These are phyloP conservation scores for Leishmania tarentolae DNA, from an alignment of 208 protist species.

Conservation along the genomic window DNA sequence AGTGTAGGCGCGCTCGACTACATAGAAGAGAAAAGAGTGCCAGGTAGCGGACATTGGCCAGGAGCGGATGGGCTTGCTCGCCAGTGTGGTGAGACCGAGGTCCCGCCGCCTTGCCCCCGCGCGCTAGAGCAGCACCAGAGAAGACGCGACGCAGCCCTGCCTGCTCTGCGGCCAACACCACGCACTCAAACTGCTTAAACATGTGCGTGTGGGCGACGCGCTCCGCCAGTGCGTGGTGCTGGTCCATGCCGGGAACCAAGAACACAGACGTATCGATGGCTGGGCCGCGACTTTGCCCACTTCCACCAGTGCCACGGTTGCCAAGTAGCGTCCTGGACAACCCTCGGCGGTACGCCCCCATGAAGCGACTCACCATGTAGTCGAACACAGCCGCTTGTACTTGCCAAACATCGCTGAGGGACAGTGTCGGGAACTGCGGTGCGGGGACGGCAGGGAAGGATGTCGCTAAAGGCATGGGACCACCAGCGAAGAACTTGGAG, in stretches of 20 bases:
- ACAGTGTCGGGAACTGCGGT: constrained; percentile 12
- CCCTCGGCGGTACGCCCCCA: constrained; percentile 28
- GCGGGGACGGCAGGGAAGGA: not conserved
- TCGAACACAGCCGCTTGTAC: constrained; percentile 23
- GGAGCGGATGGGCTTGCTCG: not conserved
- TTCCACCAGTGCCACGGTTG: not conserved
- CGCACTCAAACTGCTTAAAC: constrained; percentile 54
- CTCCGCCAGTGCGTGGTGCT: constrained; percentile 41
- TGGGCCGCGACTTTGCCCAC: not conserved
- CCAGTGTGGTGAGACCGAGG: not conserved
- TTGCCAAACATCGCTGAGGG: constrained; percentile 16
- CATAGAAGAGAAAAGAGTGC: constrained; percentile 17
- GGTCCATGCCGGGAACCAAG: constrained; percentile 48
- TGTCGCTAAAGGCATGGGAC: not conserved
- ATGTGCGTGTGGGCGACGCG: constrained; percentile 52
- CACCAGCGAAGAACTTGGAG: constrained; percentile 18
- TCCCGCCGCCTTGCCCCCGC: not conserved
- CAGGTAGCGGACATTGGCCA: constrained; percentile 16
- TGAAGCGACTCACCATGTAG: constrained; percentile 24
- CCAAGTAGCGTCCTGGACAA: constrained; percentile 4
- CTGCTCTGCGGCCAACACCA: constrained; percentile 48
- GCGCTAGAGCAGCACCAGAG: constrained; percentile 12
- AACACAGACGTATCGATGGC: constrained; percentile 49
- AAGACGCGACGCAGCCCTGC: constrained; percentile 46
- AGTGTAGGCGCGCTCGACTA: constrained; percentile 30